These are phyloP conservation scores for peach (Prunus persica) DNA, from an alignment of 306 rosid genomes.

Conservation along the genomic window DNA sequence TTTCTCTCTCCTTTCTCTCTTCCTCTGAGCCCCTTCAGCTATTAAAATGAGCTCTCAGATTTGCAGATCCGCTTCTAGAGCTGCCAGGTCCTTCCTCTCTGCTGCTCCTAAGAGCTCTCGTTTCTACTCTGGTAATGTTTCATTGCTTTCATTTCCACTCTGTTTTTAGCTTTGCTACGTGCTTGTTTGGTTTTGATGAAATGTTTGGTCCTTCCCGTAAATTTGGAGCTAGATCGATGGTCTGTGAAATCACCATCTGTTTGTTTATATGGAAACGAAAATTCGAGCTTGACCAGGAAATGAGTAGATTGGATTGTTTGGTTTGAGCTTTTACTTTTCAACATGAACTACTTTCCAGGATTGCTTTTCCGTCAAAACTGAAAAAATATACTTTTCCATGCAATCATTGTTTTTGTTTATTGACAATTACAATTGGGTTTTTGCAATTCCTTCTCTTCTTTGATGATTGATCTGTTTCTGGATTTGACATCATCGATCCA, in stretches of 20 bases:
- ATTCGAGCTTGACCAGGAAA: neutral
- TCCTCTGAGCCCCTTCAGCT: neutral
- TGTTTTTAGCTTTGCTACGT: neutral
- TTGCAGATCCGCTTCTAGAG: conserved; percentile 67
- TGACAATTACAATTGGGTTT: neutral
- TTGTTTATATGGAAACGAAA: neutral
- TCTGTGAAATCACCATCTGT: conserved; percentile 9
- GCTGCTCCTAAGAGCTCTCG: conserved; percentile 71
- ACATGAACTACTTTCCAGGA: neutral
- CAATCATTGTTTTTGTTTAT: neutral
- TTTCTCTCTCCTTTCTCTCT: neutral
- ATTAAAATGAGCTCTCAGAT: conserved; percentile 58
- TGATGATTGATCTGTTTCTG: neutral
- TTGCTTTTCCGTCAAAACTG: neutral
- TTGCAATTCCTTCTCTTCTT: neutral
- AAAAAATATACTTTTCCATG: neutral
- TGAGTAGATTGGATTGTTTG: neutral
- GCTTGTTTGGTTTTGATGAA: neutral
- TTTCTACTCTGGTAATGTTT: conserved; percentile 48
- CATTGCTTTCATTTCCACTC: neutral
- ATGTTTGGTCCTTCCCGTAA: neutral
- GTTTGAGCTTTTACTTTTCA: neutral
- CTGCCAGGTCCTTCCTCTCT: conserved; percentile 69
- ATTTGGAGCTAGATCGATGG: conserved; percentile 11
- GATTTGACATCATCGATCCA: neutral